phyloP scores from a whole-genome alignment of 2,329 filamentous ascomycete genomes.

The Coccinonectria pachysandricola region DNA sequence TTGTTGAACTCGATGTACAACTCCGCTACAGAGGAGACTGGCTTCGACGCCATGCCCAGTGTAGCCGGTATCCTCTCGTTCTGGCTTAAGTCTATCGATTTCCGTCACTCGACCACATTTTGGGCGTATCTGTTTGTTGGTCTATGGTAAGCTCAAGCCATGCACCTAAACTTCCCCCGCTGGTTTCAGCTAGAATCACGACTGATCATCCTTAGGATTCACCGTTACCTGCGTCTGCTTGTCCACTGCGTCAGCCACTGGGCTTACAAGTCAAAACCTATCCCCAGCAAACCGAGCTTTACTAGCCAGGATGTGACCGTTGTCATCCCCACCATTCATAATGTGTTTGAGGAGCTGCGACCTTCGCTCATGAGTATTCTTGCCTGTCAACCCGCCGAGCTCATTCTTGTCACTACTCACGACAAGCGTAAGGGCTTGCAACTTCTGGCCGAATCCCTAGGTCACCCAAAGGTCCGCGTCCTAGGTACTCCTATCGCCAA shows the following conservation, averaged over 20 bases:
- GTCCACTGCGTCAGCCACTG: slow-evolving; percentile 81
- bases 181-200: slow-evolving; percentile 9
- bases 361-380: slow-evolving; percentile 72
- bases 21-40: slow-evolving; percentile 8
- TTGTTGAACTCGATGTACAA: too few relatives aligned
- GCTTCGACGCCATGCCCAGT: slow-evolving; percentile 6
- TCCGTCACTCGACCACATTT: slow-evolving; percentile 34
- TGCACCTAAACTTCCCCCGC: slow-evolving; percentile 1
- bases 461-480: slow-evolving; percentile 55
- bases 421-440: slow-evolving; percentile 63
- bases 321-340: slow-evolving; percentile 86
- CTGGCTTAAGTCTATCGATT: slow-evolving; percentile 18
- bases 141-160: slow-evolving; percentile 42
- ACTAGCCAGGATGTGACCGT: slow-evolving; percentile 81
- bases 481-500: slow-evolving; percentile 78
- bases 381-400: slow-evolving; percentile 55
- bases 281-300: slow-evolving; percentile 70
- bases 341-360: slow-evolving; percentile 71
- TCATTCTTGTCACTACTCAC: slow-evolving; percentile 81
- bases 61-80: slow-evolving; percentile 10
- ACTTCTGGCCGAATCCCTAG: slow-evolving; percentile 52
- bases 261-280: slow-evolving; percentile 75
- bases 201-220: slow-evolving; percentile 50
- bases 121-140: slow-evolving; percentile 34
- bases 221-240: slow-evolving; percentile 77